Base-by-base conservation (phyloP, 1,284 basidiomycete species). In the Phellopilus nigrolimitatus region DNA sequence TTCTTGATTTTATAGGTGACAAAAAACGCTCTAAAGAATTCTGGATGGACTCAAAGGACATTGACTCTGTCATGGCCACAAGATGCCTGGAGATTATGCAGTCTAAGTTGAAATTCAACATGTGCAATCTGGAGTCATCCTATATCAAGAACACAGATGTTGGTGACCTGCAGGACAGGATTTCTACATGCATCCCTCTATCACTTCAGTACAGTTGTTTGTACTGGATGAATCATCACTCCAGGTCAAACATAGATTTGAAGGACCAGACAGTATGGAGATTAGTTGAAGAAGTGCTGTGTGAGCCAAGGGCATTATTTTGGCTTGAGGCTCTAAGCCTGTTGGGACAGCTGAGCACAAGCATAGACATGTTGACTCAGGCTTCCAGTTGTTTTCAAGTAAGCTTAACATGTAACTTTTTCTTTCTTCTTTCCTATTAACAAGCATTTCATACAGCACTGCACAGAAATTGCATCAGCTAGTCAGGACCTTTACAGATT, bases 211-310 rank as follows among this genome's bases (percentile, higher is more conserved):
- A n/a, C 54, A 51, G 61, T 1, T 64, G 60, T 48, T 49, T 54
- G 3, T 58, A 54, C 49, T 65, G 63, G 64, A 53, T 33, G 3
- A 48, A 60, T 15, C 64, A 66, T 52, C 39, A 64, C 4, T 30
- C 12, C 15, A 12, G 25, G 15, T 8, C 24, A 9, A 5, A 19
- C 12, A 34, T 7, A 6, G 43, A 42, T 21, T 19, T 7, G 9
- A n/a, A 10, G 6, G 10, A 6, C 7, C 12, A 42, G 25, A 8
- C 12, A 21, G 15, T 27, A 12, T 13, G 5, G 10, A n/a, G 24
- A 19, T 13, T 15, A 10, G 10, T 42, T 5, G 10, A 10, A 10
- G n/a, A 22, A 13, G 17, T 42, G 6, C 10, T 42, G 10, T 12
- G 12, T 13, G 10, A 27, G 9, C 10, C 25, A 7, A 21, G 10